phyloP scores from a whole-genome alignment of 106 monocot genomes.

The Ottelia alismoides region DNA sequence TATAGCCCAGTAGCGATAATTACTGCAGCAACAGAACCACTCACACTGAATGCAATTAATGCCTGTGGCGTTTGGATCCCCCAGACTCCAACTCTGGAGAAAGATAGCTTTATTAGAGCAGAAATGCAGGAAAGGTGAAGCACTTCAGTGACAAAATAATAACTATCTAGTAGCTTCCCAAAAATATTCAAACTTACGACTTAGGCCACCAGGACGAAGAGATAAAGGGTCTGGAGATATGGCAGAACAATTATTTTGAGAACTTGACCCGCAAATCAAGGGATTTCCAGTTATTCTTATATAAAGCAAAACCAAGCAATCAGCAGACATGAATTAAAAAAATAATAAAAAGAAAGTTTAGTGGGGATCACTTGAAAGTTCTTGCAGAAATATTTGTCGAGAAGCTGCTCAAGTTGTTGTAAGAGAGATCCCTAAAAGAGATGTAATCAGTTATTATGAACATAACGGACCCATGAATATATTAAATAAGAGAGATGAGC shows the following conservation, averaged over 20 bases:
- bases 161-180: no score
- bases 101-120: no score
- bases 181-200: not conserved
- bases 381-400: conserved; percentile 59
- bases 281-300: not conserved
- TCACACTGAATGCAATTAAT: not conserved
- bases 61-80: not conserved
- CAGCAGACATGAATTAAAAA: no score
- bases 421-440: conserved; percentile 64
- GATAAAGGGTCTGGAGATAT: not conserved
- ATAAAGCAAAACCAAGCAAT: not conserved
- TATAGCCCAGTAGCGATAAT: not conserved
- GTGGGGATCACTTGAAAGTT: conserved; percentile 55
- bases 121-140: no score
- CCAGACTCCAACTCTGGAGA: no score
- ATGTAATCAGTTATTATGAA: not conserved
- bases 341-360: not conserved
- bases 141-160: no score
- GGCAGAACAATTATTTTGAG: not conserved
- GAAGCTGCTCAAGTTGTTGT: conserved; percentile 70
- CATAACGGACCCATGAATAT: not conserved
- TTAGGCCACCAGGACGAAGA: not conserved
- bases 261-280: not conserved
- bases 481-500: not conserved
- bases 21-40: not conserved